A percentile compares a stretch with the other conserved stretches of the same genome.
Evolutionary conservation across 1,284 basidiomycete genomes (phyloP).

Genomic region (Cystobasidiaceae sp.): DNA sequence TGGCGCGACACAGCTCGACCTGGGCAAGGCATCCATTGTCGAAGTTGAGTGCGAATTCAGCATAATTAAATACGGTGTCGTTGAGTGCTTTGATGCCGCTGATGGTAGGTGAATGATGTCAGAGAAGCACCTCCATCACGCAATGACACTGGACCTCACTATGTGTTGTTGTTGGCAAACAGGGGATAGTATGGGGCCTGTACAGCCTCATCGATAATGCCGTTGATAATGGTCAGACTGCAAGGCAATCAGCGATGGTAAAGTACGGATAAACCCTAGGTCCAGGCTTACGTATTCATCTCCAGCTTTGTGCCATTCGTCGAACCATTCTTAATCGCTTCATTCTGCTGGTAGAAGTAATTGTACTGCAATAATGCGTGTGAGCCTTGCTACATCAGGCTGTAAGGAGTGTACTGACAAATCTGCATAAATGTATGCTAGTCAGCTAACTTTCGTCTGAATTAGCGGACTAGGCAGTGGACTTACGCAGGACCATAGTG

Average conservation of each 20-base stretch:
- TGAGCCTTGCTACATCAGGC: neutral
- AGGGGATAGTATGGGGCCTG: conserved; percentile 24
- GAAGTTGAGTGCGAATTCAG: conserved; percentile 11
- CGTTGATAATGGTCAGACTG: conserved; percentile 28
- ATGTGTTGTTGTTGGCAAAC: conserved; percentile 13
- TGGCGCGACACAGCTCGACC: conserved; percentile 18
- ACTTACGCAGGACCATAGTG: conserved; percentile 25
- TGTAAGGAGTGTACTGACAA: too few relatives aligned
- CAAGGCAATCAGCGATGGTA: neutral
- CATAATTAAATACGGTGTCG: conserved; percentile 26
- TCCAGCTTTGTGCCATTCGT: conserved; percentile 6
- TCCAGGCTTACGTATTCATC: neutral
- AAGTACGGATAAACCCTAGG: neutral
- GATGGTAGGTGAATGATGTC: neutral
- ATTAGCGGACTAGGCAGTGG: too few relatives aligned
- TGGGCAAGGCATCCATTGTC: conserved; percentile 24
- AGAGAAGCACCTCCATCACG: neutral
- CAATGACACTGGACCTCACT: neutral
- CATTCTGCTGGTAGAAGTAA: conserved; percentile 18
- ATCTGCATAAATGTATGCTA: too few relatives aligned
- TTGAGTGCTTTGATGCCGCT: conserved; percentile 27
- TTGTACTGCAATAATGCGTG: neutral
- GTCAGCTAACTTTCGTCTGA: too few relatives aligned
- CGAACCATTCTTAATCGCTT: conserved; percentile 12
- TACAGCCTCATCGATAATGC: conserved; percentile 26